A percentile compares a stretch with the other conserved stretches of the same genome.
Conservation (phyloP, 768 basidiomycete species). For the Podaxis sp. region DNA sequence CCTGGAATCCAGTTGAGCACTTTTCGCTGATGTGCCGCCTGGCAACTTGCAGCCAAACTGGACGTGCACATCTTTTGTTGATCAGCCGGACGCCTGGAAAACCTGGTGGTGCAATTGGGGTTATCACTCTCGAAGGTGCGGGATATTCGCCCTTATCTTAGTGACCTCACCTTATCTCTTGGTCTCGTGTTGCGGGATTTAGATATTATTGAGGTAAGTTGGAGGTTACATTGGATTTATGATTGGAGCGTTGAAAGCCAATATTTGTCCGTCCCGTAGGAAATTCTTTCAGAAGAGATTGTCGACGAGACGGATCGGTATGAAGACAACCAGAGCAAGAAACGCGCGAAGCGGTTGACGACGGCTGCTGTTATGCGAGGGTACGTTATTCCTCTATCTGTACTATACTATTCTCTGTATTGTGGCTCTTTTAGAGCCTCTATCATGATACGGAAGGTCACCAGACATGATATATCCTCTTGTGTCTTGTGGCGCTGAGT, state of each 20-base stretch:
- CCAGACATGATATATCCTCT: neutral
- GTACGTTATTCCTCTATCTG: conserved; percentile 35
- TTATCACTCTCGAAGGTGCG: conserved; percentile 84
- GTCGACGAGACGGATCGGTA: conserved; percentile 94
- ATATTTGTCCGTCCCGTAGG: conserved; percentile 38
- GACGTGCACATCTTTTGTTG: conserved; percentile 87
- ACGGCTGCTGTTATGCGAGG: conserved; percentile 80
- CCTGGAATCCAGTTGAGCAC: neutral
- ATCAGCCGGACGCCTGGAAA: conserved; percentile 82
- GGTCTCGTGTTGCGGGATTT: neutral
- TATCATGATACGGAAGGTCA: conserved; percentile 17
- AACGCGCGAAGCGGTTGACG: conserved; percentile 65
- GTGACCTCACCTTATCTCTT: neutral
- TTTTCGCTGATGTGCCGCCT: neutral
- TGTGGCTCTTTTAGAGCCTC: neutral
- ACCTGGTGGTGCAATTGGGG: conserved; percentile 84
- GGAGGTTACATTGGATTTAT: neutral
- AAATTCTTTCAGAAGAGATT: conserved; percentile 95
- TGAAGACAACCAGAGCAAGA: conserved; percentile 83
- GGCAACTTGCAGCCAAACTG: conserved; percentile 70
- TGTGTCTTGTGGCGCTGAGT: neutral
- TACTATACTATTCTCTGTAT: neutral
- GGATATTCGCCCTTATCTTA: neutral
- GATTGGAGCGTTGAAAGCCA: neutral
- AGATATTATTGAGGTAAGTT: conserved; percentile 73